Conservation (phyloP, 345 rosid genomes). For the Anastatica hierochuntica region DNA sequence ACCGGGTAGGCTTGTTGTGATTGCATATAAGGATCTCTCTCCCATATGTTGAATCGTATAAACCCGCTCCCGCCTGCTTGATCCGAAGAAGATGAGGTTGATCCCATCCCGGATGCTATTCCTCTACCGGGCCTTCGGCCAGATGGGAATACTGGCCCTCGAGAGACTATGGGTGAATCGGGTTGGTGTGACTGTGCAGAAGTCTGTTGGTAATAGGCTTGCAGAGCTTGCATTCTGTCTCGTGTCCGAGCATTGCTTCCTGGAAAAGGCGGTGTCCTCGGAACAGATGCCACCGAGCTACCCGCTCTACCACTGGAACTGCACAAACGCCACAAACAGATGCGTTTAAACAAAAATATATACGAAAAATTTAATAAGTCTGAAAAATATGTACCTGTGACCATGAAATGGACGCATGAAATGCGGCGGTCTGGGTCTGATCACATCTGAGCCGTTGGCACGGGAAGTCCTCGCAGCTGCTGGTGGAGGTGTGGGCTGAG, state of each 20-base stretch:
- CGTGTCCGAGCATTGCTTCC: constrained; percentile 87
- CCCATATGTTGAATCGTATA: constrained; percentile 61
- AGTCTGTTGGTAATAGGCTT: constrained; percentile 83
- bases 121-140: constrained; percentile 54
- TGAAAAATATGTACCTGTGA: constrained; percentile 52
- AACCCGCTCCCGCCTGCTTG: constrained; percentile 59
- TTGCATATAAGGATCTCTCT: constrained; percentile 50
- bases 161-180: constrained; percentile 36
- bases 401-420: constrained; percentile 72
- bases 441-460: constrained; percentile 38
- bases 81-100: constrained; percentile 57
- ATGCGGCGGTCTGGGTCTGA: constrained; percentile 56
- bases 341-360: no score
- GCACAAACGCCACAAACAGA: constrained; percentile 3
- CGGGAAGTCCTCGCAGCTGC: constrained; percentile 52
- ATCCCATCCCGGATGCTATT: constrained; percentile 37
- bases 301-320: constrained; percentile 63
- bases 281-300: constrained; percentile 51
- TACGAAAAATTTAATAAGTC: no score
- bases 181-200: constrained; percentile 38
- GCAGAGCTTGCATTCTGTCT: constrained; percentile 85
- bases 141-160: constrained; percentile 42
- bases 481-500: constrained; percentile 54
- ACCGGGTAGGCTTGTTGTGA: constrained; percentile 32
- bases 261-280: constrained; percentile 65